Base-by-base conservation (phyloP, 805 yeast species). In the Ogataea methanolica region DNA sequence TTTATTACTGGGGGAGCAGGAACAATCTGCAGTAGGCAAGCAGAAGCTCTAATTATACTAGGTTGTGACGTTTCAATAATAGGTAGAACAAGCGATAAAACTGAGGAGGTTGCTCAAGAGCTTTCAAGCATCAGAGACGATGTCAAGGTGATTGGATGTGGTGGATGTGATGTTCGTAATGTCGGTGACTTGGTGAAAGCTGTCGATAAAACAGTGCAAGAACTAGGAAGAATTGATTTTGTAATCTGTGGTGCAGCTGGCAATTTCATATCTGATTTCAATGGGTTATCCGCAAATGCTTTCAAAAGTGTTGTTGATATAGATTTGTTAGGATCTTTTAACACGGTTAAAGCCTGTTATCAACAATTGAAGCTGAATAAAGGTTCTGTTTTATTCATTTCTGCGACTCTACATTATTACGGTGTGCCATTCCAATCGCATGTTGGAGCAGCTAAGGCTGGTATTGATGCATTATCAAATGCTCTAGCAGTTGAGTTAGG, bases 161-260 rank as follows among this genome's bases (percentile, higher is more conserved):
- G 87, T 38, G 75, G 73, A 44, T 77, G 85, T 22, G 98, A 91
- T 63, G 98, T 92, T 19, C 78, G 97, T 52, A 78, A 81, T 36
- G 75, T 84, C 36, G 60, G 77, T 2, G 71, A 79, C n/a, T 57
- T 91, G 52, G 73, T 69, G 17, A 60, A 57, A 4, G 96, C 96
- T 0, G 96, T 79, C 3, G 76, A 77, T 6, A 57, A 60, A 38
- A 82, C 96, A 0, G 88, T 90, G 22, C 61, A 68, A 9, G 72
- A 76, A 59, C 77, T 88, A 55, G 97, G 97, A 6, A 71, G 78
- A 51, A 84, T 91, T 49, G 97, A 91, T 68, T 87, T 66, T 63
- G 95, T 91, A 33, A 86, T 91, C 63, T 91, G 94, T 39, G 97
- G 97, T 11, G 97, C 98, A 2, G 97, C 97, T 3, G 97, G 98